Base-by-base conservation (phyloP, 192 early-diverging fungal genomes). In the Coemansia sp. region DNA sequence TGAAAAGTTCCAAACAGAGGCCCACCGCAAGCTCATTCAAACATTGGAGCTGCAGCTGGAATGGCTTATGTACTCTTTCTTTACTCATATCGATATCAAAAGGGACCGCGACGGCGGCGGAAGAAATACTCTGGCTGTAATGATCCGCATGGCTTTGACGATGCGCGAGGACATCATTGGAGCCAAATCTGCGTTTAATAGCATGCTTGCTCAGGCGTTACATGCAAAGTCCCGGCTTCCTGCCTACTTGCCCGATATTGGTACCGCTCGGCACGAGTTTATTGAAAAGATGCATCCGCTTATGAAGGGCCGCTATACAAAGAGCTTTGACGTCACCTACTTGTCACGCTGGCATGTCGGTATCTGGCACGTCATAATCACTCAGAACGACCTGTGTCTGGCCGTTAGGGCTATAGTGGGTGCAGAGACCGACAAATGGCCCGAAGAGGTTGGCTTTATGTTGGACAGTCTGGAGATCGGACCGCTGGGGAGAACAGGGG, bases 131-230 rank as follows among this genome's bases (percentile, higher is more conserved):
- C 45, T 70, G 36, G 39, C 60, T 17, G 33, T 33, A 2, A 50
- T 58, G 26, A 71, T 71, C 27, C 55, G 68, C 2, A 46, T 40
- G 18, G 48, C 53, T 0, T 36, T 64, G 32, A 35, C 49, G 2
- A 60, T 64, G 62, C 69, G 69, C n/a, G 69, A 72, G 41, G 69
- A 72, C 26, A 64, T 72, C 36, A 28, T 72, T 14, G 69, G 69
- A 7, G 58, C 61, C 3, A 72, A 72, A 13, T 52, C 47, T 1
- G 43, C 44, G 2, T 72, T 72, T 26, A 72, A 72, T 40, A 55
- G 48, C 33, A 56, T 60, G 0, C 33, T 72, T 24, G 61, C 61
- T 0, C 47, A 56, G 1, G 61, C 69, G 3, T 37, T 72, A 8
- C 13, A 43, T 2, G 30, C 57, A 4, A 47, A 48, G 7, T 42